Base-by-base conservation (phyloP, 1,284 basidiomycete species). In the Porogramme epimiltina region DNA sequence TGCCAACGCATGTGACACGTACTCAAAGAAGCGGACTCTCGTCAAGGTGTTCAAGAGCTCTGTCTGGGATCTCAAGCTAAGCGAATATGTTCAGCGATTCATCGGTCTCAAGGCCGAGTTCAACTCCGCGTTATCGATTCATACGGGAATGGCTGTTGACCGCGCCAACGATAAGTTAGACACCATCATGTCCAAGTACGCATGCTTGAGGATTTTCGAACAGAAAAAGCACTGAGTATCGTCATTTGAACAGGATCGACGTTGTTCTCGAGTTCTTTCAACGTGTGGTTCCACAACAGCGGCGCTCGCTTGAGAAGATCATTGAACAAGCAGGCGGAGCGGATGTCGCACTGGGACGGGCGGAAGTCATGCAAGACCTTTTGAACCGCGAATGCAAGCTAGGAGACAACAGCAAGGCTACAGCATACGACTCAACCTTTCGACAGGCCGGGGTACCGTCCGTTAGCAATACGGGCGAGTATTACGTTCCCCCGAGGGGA, bases 31-130 rank as follows among this genome's bases (percentile, higher is more conserved):
- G 49, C 54, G 57, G 2, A 58, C 63, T 3, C 48, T 68, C 59
- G 72, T 71, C 3, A 76, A 73, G 49, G 66, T 73, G 0, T 42
- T 77, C 36, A 71, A 71, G 37, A 63, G 70, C 13, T 61, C 67
- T 19, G 57, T 65, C 38, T 78, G 75, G 67, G 70, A 76, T 43
- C 38, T 40, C 4, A 66, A 63, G 5, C 65, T 79, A 4, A 63
- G 69, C 3, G 65, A 52, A 5, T 75, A 66, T 48, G 61, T 68
- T 11, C 49, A 60, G 15, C 62, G 50, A 3, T 78, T 77, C 58
- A 56, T 54, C 9, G 60, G 64, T 10, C 66, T 70, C 13, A 68
- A 70, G 39, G 54, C 58, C 23, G 66, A 72, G 5, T 65, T 77
- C 33, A 52, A 61, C 18, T 65, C 66, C 36, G 64, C 64, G 3